Conservation (phyloP, 1,139 yeast genomes). For the Geotrichum carabidarum region DNA sequence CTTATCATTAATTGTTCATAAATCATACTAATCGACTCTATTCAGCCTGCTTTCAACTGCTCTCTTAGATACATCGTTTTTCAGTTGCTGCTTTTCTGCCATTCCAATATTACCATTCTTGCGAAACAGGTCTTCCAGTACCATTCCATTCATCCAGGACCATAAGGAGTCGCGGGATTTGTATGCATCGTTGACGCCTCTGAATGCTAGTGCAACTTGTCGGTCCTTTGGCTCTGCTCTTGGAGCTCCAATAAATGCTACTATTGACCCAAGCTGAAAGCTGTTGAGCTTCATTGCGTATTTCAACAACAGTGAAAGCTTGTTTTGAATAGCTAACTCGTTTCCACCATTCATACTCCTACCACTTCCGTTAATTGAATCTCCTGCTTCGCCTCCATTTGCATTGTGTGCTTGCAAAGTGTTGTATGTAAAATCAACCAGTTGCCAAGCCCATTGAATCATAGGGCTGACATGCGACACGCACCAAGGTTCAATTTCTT, state of each 20-base stretch:
- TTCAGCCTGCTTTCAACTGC: constrained; percentile 14
- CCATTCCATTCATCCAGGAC: constrained; percentile 20
- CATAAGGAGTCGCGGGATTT: constrained; percentile 14
- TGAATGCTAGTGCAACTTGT: constrained; percentile 8
- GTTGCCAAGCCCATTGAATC: constrained; percentile 17
- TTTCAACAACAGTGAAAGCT: constrained; percentile 13
- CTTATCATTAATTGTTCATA: constrained; percentile 1
- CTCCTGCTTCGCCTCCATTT: not conserved
- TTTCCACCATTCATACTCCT: not conserved
- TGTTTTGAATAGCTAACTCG: constrained; percentile 15
- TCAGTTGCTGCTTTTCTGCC: constrained; percentile 9
- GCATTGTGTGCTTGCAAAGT: not conserved
- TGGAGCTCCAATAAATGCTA: constrained; percentile 14
- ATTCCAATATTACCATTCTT: constrained; percentile 9
- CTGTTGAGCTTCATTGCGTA: constrained; percentile 17
- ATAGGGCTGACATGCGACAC: constrained; percentile 13
- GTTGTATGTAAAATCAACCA: constrained; percentile 12
- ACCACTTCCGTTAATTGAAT: not conserved
- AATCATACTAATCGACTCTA: constrained; percentile 16
- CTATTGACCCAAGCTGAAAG: constrained; percentile 18
- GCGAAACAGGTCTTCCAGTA: constrained; percentile 12
- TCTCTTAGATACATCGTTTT: constrained; percentile 4
- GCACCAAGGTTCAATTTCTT: constrained; percentile 8
- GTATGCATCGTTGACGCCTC: constrained; percentile 18
- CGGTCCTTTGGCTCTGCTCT: constrained; percentile 8